Base-by-base conservation (phyloP, 2,329 filamentous ascomycete species). In the Diplodia seriata region DNA sequence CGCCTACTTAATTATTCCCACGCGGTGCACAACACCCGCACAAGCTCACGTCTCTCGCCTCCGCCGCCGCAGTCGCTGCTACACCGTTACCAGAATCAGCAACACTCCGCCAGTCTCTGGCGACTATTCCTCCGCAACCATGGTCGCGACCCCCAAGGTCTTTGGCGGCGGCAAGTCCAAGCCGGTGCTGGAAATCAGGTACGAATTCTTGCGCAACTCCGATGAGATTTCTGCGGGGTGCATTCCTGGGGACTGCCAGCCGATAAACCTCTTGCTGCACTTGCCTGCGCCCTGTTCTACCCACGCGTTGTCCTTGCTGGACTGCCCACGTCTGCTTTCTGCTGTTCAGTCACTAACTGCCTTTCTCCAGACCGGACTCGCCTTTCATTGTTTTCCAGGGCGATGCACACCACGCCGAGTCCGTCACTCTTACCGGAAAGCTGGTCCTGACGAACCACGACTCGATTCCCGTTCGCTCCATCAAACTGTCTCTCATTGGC, bases 381-480 rank as follows among this genome's bases (percentile, higher is more conserved):
- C 79, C 81, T 23, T 84, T 84, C 72, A 79, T 84, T 33, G 82
- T 84, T 70, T 83, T 84, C 75, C 78, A 83, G 70, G 83, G 83
- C 73, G 77, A 80, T 71, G 77, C 81, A 67, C 79, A 82, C 63
- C 82, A 84, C 70, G 78, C 81, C 50, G 76, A 79, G 65, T 73
- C 77, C 36, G 76, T 81, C 70, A 82, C 82, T 73, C 78, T 85
- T 69, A 78, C 76, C 63, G 83, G 83, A 53, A 79, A 79, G 66
- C 77, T 85, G 71, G 74, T 83, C 68, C 76, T 85, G 72, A 82
- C 77, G 67, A 80, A 81, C 68, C 77, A 80, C 23, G 82, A 84
- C 70, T 77, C 81, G 67, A 82, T 83, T 75, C 80, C 79, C 55
- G 81, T 84, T 65, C 76, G 79, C 71, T 80, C 78, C 70, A 80